Conservation (phyloP, 768 basidiomycete species). For the Boletus reticuloceps region DNA sequence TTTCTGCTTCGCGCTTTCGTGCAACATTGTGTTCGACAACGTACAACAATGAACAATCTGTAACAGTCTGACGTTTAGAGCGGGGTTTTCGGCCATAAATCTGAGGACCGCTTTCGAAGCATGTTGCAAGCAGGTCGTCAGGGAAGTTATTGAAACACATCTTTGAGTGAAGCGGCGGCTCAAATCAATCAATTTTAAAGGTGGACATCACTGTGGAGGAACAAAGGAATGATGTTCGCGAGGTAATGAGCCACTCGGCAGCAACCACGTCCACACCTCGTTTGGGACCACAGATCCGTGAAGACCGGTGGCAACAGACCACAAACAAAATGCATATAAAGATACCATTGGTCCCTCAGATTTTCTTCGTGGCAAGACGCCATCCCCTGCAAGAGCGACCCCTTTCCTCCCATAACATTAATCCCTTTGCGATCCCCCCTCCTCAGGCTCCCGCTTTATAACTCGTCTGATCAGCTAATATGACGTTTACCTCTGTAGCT, state of each 20-base stretch:
- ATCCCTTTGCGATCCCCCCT: background rate
- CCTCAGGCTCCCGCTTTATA: background rate
- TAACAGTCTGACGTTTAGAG: background rate
- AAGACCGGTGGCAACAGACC: conserved; percentile 5
- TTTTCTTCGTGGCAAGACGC: background rate
- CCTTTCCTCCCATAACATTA: background rate
- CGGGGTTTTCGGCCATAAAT: background rate
- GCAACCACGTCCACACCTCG: conserved; percentile 9
- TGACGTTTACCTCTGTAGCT: conserved; percentile 18
- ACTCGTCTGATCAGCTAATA: conserved; percentile 11
- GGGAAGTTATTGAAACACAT: background rate
- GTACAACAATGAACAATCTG: background rate
- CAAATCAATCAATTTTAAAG: background rate
- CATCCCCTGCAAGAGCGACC: background rate
- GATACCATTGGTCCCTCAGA: background rate
- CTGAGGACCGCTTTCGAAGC: background rate
- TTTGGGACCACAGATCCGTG: conserved; percentile 5
- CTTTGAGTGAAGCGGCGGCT: background rate
- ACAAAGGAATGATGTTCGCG: conserved; percentile 10
- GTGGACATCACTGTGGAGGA: conserved; percentile 6
- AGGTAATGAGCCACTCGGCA: conserved; percentile 23
- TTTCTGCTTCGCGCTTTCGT: background rate
- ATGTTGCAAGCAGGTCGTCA: background rate
- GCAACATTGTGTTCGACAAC: background rate
- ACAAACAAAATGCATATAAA: conserved; percentile 21